Conservation (phyloP, 108 stramenopile species). For the Nitzschia sp. region DNA sequence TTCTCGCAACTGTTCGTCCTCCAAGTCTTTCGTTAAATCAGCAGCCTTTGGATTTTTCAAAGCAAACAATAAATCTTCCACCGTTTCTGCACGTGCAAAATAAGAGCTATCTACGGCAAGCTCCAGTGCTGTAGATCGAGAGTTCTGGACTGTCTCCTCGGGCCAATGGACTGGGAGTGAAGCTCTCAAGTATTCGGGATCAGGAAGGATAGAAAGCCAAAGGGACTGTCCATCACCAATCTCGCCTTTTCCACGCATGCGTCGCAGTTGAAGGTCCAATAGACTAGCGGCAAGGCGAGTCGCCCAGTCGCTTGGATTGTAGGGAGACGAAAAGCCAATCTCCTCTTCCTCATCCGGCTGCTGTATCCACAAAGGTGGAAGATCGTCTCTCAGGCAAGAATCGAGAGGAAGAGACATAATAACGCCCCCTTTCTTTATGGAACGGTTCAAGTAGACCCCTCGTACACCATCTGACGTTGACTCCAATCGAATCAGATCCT, state of each 20-base stretch:
- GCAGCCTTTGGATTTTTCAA: conserved; percentile 12
- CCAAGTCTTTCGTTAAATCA: background rate
- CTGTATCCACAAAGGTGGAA: conserved; percentile 48
- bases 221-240: conserved; percentile 22
- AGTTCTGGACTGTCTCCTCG: conserved; percentile 41
- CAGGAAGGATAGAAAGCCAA: conserved; percentile 59
- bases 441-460: conserved; percentile 44
- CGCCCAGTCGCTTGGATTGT: conserved; percentile 59
- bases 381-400: conserved; percentile 68
- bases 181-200: conserved; percentile 45
- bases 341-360: conserved; percentile 14
- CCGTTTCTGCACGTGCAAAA: conserved; percentile 65
- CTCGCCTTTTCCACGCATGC: conserved; percentile 2
- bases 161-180: conserved; percentile 64
- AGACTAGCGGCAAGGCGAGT: conserved; percentile 63
- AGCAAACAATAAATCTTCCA: conserved; percentile 34
- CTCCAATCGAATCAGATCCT: conserved; percentile 13
- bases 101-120: conserved; percentile 66
- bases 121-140: conserved; percentile 61
- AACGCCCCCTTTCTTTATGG: conserved; percentile 41
- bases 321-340: conserved; percentile 25
- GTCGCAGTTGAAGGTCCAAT: conserved; percentile 37
- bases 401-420: conserved; percentile 60
- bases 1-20: background rate
- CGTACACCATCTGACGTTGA: conserved; percentile 35